These are phyloP conservation scores for Podospora didyma DNA, from an alignment of 495 filamentous ascomycete species.

Conservation along the genomic window DNA sequence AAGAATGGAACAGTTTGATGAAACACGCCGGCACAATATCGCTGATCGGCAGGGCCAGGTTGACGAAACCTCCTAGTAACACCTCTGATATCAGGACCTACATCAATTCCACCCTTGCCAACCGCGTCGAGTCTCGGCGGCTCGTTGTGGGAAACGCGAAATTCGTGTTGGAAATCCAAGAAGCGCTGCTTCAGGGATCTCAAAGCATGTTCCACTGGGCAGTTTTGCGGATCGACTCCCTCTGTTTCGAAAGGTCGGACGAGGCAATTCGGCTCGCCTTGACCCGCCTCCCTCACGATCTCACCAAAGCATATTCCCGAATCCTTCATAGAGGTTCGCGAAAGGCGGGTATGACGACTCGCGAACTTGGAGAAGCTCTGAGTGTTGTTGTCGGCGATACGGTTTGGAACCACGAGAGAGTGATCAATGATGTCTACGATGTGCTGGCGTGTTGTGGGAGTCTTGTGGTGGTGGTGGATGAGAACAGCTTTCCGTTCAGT, in stretches of 20 bases:
- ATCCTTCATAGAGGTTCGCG: slow-evolving; percentile 30
- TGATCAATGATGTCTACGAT: slow-evolving; percentile 33
- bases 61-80: slow-evolving; percentile 28
- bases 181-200: slow-evolving; percentile 26
- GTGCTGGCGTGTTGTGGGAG: slow-evolving; percentile 37
- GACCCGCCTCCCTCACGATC: slow-evolving; percentile 36
- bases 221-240: slow-evolving; percentile 36
- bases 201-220: slow-evolving; percentile 49
- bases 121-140: slow-evolving; percentile 25
- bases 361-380: slow-evolving; percentile 41
- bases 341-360: slow-evolving; percentile 29
- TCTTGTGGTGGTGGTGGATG: slow-evolving; percentile 41
- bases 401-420: slow-evolving; percentile 29
- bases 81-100: slow-evolving; percentile 38
- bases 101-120: slow-evolving; percentile 32
- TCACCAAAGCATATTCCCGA: slow-evolving; percentile 36
- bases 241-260: slow-evolving; percentile 38
- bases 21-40: too few relatives aligned
- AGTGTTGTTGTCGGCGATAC: slow-evolving; percentile 34
- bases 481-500: slow-evolving; percentile 35
- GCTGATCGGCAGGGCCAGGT: slow-evolving; percentile 8
- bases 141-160: slow-evolving; percentile 32
- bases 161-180: slow-evolving; percentile 33
- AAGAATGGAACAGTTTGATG: too few relatives aligned
- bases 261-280: slow-evolving; percentile 36